Evolutionary conservation across 2,329 filamentous ascomycete species (phyloP).

Genomic region (Aspergillus brunneoviolaceus): DNA sequence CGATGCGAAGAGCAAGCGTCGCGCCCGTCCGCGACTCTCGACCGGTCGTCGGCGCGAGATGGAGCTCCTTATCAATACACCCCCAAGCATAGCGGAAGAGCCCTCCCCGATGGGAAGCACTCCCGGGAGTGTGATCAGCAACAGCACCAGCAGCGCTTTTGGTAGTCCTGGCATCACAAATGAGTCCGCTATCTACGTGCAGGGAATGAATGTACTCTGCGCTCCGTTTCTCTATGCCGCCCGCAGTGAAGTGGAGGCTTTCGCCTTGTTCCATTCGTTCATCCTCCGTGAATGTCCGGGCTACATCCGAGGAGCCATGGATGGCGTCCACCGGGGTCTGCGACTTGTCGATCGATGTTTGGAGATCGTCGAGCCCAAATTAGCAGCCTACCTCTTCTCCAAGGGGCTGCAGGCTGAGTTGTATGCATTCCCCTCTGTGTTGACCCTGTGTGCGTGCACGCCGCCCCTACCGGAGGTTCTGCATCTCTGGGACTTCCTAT

Average conservation of each 20-base stretch:
- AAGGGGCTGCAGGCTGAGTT: constrained; percentile 91
- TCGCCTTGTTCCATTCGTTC: constrained; percentile 83
- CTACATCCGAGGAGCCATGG: constrained; percentile 94
- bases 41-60: constrained; percentile 50
- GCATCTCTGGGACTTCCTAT: constrained; percentile 93
- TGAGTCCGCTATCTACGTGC: constrained; percentile 85
- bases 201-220: constrained; percentile 97
- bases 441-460: constrained; percentile 93
- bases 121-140: constrained; percentile 19
- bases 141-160: constrained; percentile 12
- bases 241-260: constrained; percentile 91
- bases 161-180: constrained; percentile 41
- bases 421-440: constrained; percentile 91
- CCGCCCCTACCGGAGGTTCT: constrained; percentile 91
- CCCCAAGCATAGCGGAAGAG: constrained; percentile 39
- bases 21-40: constrained; percentile 39
- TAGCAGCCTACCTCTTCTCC: constrained; percentile 77
- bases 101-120: constrained; percentile 40
- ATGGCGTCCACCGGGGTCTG: constrained; percentile 90
- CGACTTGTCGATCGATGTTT: constrained; percentile 89
- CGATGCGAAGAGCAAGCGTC: constrained; percentile 67
- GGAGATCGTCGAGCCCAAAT: constrained; percentile 83
- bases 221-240: constrained; percentile 95
- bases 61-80: constrained; percentile 40
- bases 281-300: constrained; percentile 86